Conservation (phyloP, 768 basidiomycete species). For the Russula dissimulans region DNA sequence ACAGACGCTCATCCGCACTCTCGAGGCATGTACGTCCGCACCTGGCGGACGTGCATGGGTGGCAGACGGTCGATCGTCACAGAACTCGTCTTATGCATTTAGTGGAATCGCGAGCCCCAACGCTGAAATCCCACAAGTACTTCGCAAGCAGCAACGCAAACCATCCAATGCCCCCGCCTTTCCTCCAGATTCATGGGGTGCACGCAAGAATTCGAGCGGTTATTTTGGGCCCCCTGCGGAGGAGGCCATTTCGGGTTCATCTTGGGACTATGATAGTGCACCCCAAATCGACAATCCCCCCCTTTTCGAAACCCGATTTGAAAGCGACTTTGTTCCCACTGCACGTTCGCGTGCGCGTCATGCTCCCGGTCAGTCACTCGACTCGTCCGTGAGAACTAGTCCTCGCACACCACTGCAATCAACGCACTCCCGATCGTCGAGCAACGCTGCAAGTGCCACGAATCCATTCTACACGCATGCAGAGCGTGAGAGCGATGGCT, state of each 20-base stretch:
- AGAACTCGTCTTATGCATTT: slow-evolving; percentile 44
- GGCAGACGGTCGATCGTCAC: slow-evolving; percentile 32
- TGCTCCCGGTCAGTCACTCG: background rate
- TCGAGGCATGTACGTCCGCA: slow-evolving; percentile 63
- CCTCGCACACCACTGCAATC: background rate
- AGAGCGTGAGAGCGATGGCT: slow-evolving; percentile 5
- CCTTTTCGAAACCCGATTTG: slow-evolving; percentile 12
- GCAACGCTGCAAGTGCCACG: background rate
- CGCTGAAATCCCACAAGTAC: slow-evolving; percentile 21
- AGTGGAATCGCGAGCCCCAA: slow-evolving; percentile 40
- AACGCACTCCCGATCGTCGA: slow-evolving; percentile 3
- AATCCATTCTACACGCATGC: slow-evolving; percentile 8
- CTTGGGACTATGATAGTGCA: slow-evolving; percentile 18
- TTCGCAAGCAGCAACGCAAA: slow-evolving; percentile 8
- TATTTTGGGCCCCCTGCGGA: slow-evolving; percentile 37
- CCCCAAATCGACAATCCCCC: slow-evolving; percentile 12
- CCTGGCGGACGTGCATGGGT: slow-evolving; percentile 66
- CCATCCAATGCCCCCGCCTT: slow-evolving; percentile 34
- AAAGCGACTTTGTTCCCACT: slow-evolving; percentile 13
- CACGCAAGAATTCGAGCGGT: slow-evolving; percentile 39
- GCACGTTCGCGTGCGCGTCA: slow-evolving; percentile 2
- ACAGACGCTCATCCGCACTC: slow-evolving; percentile 55
- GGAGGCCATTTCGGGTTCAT: slow-evolving; percentile 19
- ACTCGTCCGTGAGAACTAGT: background rate
- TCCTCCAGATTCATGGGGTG: slow-evolving; percentile 60